These are phyloP conservation scores for Citrus medica DNA, from an alignment of 345 rosid species.

Conservation along the genomic window DNA sequence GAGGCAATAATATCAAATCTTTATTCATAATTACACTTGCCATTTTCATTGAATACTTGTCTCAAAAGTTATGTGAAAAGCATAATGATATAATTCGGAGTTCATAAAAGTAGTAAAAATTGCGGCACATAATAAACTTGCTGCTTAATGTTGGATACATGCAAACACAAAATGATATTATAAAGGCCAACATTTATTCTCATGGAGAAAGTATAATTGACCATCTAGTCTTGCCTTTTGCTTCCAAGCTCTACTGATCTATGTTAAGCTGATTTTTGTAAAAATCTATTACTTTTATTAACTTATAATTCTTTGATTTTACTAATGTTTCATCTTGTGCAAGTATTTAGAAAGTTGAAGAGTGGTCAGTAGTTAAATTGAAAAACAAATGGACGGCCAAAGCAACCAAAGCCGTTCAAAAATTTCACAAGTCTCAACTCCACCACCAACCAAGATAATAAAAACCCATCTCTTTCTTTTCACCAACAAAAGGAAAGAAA, in stretches of 20 bases:
- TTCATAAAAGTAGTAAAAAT: neutral
- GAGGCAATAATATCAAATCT: neutral
- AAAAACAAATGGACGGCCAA: neutral
- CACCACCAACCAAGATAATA: neutral
- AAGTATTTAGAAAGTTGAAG: too few relatives aligned
- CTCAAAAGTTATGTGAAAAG: neutral
- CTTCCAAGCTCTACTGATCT: neutral
- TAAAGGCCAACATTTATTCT: neutral
- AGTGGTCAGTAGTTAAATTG: neutral
- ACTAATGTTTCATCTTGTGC: too few relatives aligned
- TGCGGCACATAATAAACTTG: neutral
- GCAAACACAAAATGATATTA: neutral
- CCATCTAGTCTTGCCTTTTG: neutral
- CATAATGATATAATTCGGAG: neutral
- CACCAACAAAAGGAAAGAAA: too few relatives aligned
- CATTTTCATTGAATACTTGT: neutral
- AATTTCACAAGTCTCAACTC: neutral
- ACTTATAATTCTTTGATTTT: too few relatives aligned
- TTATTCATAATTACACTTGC: neutral
- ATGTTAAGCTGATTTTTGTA: neutral
- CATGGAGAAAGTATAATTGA: neutral
- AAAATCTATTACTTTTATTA: neutral
- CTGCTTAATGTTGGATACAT: neutral
- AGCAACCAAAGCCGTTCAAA: neutral
- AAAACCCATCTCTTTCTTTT: neutral